These are phyloP conservation scores for Astraeus odoratus DNA, from an alignment of 768 basidiomycete genomes.

Conservation along the genomic window DNA sequence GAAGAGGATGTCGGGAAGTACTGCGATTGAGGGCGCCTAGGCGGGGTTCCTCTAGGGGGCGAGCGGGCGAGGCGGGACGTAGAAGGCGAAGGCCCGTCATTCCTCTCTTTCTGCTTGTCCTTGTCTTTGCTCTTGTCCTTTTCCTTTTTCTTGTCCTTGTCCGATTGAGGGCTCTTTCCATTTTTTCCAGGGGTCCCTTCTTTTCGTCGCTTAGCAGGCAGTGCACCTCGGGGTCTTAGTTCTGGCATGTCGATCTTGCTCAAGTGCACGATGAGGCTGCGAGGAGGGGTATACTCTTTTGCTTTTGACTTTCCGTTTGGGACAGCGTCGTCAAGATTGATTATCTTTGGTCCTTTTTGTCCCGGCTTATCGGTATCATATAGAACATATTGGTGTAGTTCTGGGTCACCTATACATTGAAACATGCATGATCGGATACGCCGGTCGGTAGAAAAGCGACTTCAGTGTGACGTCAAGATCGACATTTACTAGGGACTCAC, in stretches of 20 bases:
- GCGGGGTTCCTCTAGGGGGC: not conserved
- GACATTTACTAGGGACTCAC: no score
- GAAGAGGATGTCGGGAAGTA: not conserved
- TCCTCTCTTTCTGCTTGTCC: constrained; percentile 4
- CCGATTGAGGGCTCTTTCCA: no score
- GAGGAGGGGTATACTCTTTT: constrained; percentile 57
- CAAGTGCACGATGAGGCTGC: constrained; percentile 62
- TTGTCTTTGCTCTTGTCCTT: constrained; percentile 36
- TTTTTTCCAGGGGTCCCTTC: constrained; percentile 20
- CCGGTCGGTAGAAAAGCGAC: no score
- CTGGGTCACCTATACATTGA: constrained; percentile 42
- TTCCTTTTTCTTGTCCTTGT: constrained; percentile 30
- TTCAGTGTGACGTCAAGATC: no score
- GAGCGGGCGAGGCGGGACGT: constrained; percentile 4
- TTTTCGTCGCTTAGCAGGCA: constrained; percentile 9
- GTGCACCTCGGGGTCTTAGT: constrained; percentile 43
- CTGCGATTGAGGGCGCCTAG: constrained; percentile 8
- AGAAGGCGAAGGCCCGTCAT: not conserved
- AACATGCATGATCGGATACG: not conserved
- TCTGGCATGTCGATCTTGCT: constrained; percentile 89
- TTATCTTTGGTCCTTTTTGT: constrained; percentile 54
- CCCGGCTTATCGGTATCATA: constrained; percentile 46
- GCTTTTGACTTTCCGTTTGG: constrained; percentile 32
- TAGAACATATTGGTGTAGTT: constrained; percentile 70
- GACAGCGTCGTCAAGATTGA: constrained; percentile 49